Evolutionary conservation across 306 rosid genomes (phyloP).

Genomic region (Abrus pulchellus): DNA sequence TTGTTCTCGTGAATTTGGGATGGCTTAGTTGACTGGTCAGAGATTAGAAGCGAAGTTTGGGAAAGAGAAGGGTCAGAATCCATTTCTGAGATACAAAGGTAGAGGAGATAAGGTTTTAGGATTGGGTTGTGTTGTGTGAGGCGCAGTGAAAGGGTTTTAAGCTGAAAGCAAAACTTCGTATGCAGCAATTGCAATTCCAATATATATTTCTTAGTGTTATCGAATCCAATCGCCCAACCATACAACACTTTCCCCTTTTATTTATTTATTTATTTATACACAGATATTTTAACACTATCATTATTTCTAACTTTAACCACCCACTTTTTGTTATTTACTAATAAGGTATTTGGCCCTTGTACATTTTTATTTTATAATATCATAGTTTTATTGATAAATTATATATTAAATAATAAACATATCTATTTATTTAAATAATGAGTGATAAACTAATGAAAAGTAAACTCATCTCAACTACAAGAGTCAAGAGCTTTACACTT

Average conservation of each 20-base stretch:
- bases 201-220: neutral
- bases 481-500: too few relatives aligned
- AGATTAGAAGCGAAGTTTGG: constrained; percentile 4
- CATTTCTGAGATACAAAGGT: constrained; percentile 44
- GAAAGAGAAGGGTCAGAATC: constrained; percentile 51
- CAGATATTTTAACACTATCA: neutral
- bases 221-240: constrained; percentile 6
- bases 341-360: too few relatives aligned
- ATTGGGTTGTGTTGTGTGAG: neutral
- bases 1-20: constrained; percentile 46
- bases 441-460: too few relatives aligned
- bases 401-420: too few relatives aligned
- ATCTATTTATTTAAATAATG: too few relatives aligned
- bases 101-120: constrained; percentile 49
- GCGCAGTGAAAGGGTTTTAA: constrained; percentile 37
- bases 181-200: too few relatives aligned
- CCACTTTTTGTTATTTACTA: too few relatives aligned
- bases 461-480: too few relatives aligned
- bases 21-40: constrained; percentile 55
- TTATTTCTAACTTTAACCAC: too few relatives aligned
- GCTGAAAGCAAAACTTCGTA: neutral
- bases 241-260: neutral
- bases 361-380: too few relatives aligned
- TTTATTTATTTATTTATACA: neutral
- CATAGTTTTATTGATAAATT: too few relatives aligned